phyloP scores from a whole-genome alignment of 208 protist species.

The Acanthamoeba divionensis region DNA sequence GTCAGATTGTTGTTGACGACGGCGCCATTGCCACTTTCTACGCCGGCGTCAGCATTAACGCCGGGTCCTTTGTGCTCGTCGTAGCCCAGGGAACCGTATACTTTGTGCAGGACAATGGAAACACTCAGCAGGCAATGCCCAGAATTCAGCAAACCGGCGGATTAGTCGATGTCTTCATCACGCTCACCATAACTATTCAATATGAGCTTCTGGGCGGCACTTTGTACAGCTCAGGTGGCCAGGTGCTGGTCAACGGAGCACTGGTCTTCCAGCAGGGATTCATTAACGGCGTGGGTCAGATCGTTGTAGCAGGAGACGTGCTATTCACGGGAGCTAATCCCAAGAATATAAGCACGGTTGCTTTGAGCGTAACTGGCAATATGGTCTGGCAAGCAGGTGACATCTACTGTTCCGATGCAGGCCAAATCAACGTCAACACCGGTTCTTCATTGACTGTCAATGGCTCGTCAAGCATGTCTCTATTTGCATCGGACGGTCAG shows the following conservation, averaged over 20 bases:
- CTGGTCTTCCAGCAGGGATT: constrained; percentile 4
- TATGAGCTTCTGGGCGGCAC: constrained; percentile 6
- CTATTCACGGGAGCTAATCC: neutral
- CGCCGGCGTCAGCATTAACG: neutral
- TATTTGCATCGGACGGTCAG: constrained; percentile 9
- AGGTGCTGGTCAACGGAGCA: neutral
- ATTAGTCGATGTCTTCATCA: neutral
- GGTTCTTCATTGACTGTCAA: neutral
- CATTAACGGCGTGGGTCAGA: constrained; percentile 8
- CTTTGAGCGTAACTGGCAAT: neutral
- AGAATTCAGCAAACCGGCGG: neutral
- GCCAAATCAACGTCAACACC: neutral
- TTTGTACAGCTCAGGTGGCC: neutral
- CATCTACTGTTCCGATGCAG: constrained; percentile 33
- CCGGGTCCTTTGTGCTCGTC: neutral
- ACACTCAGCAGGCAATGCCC: neutral
- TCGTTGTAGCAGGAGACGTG: neutral
- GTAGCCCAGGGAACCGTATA: constrained; percentile 17
- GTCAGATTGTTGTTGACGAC: constrained; percentile 42
- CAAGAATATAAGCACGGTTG: constrained; percentile 30
- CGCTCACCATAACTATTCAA: neutral
- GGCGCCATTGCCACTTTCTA: neutral
- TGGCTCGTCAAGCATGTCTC: neutral
- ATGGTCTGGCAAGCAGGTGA: constrained; percentile 3
- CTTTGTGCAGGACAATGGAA: neutral